Evolutionary conservation across 495 filamentous ascomycete species (phyloP), one percentile per base, ranked within the genome.

Genomic region (Hypomontagnella monticulosa): DNA sequence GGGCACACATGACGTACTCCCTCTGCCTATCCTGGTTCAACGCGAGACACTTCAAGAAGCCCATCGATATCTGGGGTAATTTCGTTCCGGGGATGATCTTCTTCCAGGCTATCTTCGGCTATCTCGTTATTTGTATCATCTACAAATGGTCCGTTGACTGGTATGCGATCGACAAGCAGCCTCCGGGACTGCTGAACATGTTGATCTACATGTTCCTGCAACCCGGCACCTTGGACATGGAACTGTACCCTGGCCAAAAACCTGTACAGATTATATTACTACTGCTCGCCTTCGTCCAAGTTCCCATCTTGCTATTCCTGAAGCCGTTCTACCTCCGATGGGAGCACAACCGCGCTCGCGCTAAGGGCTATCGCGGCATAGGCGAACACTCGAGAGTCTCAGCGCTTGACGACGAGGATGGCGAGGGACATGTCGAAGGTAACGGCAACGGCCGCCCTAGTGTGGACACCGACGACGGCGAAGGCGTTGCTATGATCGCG

Each of bases 181-280:
- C 96, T 2, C 95, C 95, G 0, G 90, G 92, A 67, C 81, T 99
- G 20, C 79, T 99, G 58, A 99, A 99, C 84, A 97, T 97, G 93
- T 83, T 99, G 66, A 99, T 99, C 73, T 96, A 97, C 85, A 99
- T 99, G 95, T 98, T 99, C 81, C 80, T 99, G 50, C 86, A 87
- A 52, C 95, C 95, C 4, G 92, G 92, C 19, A 89, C 74, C 0
- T 79, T 98, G 44, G 85, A 89, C 41, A 67, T 74, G 32, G 83
- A 79, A 50, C 83, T 99, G 4, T 99, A 95, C 71, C 75, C 75
- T 15, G 91, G 91, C 51, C 95, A 99, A 75, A 80, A 75, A 5
- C 63, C 61, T 0, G 83, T 99, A 2, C 95, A 99, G 75, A 77
- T 91, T 15, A 71, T 89, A 33, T 80, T 99, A 16, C 77, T 98